A percentile compares a stretch with the other conserved stretches of the same genome.
These are phyloP conservation scores for Knufia petricola DNA, from an alignment of 2,329 filamentous ascomycete species.

Conservation along the genomic window DNA sequence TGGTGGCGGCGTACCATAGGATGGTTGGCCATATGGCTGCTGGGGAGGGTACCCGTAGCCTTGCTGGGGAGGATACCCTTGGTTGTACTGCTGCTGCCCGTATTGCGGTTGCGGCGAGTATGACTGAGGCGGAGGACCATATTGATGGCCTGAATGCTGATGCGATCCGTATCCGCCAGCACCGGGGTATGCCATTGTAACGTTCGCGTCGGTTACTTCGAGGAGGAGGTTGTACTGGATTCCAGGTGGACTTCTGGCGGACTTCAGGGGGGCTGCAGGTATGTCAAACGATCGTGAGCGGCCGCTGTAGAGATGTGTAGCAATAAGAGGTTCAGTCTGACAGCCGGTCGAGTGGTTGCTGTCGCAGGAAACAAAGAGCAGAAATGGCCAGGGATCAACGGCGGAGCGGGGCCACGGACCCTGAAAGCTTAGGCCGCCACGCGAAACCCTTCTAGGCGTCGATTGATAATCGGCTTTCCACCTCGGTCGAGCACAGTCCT, in stretches of 20 bases:
- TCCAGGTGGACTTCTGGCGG: too few species aligned
- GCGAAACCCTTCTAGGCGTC: not conserved
- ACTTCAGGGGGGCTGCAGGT: too few species aligned
- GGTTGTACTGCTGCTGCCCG: conserved; percentile 6
- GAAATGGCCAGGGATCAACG: conserved; percentile 6
- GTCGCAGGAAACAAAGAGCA: not conserved
- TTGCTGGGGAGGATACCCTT: conserved; percentile 38
- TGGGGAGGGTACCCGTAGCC: conserved; percentile 20
- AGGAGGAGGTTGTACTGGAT: too few species aligned
- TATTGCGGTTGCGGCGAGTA: conserved; percentile 25
- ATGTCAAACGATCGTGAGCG: too few species aligned
- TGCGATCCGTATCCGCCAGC: too few species aligned
- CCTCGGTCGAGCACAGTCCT: too few species aligned
- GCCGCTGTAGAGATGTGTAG: too few species aligned
- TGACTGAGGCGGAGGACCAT: conserved; percentile 19
- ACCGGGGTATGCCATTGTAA: too few species aligned
- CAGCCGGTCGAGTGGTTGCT: not conserved
- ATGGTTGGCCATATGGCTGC: conserved; percentile 10
- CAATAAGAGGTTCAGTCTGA: not conserved
- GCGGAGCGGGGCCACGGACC: not conserved
- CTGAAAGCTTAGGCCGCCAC: not conserved
- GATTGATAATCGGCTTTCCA: not conserved
- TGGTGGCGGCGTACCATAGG: conserved; percentile 29
- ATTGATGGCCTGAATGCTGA: too few species aligned
- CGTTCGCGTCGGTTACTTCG: too few species aligned